Percentiles rank a stretch among this genome's conserved stretches.
phyloP scores from a whole-genome alignment of 331 rosid genomes.

The Pyracantha coccinea region DNA sequence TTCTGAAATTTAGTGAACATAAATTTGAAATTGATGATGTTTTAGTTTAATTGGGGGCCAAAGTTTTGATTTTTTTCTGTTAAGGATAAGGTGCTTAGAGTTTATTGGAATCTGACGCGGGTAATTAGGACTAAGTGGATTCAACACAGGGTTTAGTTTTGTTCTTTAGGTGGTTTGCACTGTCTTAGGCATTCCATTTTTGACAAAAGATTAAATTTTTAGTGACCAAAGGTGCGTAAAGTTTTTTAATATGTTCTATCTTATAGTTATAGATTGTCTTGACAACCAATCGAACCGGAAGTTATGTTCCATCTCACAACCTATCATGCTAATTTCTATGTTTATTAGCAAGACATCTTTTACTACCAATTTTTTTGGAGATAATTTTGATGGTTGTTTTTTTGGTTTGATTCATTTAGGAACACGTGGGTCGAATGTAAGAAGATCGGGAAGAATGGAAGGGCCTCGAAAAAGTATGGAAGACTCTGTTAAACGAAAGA shows the following conservation, averaged over 20 bases:
- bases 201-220: background rate
- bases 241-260: background rate
- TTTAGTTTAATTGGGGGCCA: background rate
- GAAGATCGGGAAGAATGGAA: constrained; percentile 45
- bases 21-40: background rate
- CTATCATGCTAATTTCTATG: no score
- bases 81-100: background rate
- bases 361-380: background rate
- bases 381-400: background rate
- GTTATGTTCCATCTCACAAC: background rate
- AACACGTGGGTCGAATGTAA: constrained; percentile 37
- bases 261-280: no score
- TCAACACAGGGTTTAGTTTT: background rate
- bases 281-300: background rate
- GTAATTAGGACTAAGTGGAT: background rate
- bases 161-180: background rate
- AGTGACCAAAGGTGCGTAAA: background rate
- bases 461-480: constrained; percentile 83
- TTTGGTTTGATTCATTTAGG: constrained; percentile 28
- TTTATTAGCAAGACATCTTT: no score
- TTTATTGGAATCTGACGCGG: background rate
- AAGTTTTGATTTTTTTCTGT: background rate
- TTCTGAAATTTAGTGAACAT: background rate
- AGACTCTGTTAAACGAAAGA: constrained; percentile 84
- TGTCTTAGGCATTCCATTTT: background rate